Conservation (phyloP, 352 stramenopile genomes). For the Phytophthora cryptogea region DNA sequence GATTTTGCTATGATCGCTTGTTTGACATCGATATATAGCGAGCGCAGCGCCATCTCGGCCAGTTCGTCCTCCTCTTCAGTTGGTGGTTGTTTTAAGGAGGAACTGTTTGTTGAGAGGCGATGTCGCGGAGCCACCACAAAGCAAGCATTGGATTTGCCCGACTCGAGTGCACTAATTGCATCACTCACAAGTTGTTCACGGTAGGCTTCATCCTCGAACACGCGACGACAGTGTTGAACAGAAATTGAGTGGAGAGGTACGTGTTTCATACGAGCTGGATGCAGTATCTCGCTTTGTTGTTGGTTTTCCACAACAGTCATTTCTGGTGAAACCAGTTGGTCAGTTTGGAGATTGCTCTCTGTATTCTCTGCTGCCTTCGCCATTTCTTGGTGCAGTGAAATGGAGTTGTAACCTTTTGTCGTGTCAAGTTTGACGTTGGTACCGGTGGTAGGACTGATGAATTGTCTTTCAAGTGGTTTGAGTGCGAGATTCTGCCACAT, state of each 20-base stretch:
- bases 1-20: constrained; percentile 24
- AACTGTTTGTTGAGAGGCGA: neutral
- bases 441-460: constrained; percentile 2
- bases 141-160: constrained; percentile 23
- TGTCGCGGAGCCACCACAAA: constrained; percentile 37
- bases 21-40: constrained; percentile 53
- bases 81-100: neutral
- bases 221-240: constrained; percentile 37
- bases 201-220: constrained; percentile 61
- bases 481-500: constrained; percentile 64
- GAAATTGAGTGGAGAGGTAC: constrained; percentile 32
- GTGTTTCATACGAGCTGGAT: neutral
- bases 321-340: constrained; percentile 1
- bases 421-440: neutral
- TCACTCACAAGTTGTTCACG: constrained; percentile 47
- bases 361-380: neutral
- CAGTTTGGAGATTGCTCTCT: constrained; percentile 1
- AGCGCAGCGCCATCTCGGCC: constrained; percentile 45
- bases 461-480: constrained; percentile 31
- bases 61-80: constrained; percentile 31
- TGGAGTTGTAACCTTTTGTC: constrained; percentile 45
- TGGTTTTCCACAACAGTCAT: neutral
- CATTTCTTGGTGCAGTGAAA: constrained; percentile 33
- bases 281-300: neutral
- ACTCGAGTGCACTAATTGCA: constrained; percentile 26